Conservation (phyloP, 2,329 filamentous ascomycete species). For the Xylaria sp. region DNA sequence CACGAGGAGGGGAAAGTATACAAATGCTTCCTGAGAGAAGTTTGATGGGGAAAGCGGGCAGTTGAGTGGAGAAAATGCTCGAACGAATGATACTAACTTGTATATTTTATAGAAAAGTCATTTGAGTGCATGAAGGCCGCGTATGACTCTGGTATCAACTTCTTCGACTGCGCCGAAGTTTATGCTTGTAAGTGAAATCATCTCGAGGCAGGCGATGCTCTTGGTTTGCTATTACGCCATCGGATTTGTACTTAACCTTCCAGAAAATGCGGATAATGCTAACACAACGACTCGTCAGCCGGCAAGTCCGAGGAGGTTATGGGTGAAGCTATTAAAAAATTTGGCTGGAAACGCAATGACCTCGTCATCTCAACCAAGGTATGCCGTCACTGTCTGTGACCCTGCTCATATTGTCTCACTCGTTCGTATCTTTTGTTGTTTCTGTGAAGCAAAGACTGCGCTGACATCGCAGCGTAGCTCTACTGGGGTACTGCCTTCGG, state of each 20-base stretch:
- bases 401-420: background rate
- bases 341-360: slow-evolving; percentile 70
- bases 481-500: slow-evolving; percentile 72
- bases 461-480: slow-evolving; percentile 56
- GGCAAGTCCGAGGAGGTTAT: slow-evolving; percentile 73
- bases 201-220: too few species aligned
- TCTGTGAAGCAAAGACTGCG: background rate
- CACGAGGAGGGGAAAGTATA: background rate
- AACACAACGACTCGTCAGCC: slow-evolving; percentile 46
- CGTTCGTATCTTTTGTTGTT: background rate
- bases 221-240: background rate
- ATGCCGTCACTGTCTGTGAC: slow-evolving; percentile 15
- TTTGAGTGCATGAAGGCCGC: slow-evolving; percentile 71
- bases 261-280: background rate
- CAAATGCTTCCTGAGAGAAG: background rate
- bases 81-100: slow-evolving; percentile 15
- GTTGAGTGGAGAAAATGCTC: background rate
- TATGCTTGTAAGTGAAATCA: slow-evolving; percentile 41
- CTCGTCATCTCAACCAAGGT: slow-evolving; percentile 71
- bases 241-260: background rate
- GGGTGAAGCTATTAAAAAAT: slow-evolving; percentile 69
- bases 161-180: slow-evolving; percentile 69
- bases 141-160: slow-evolving; percentile 70
- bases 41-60: background rate
- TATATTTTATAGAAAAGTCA: slow-evolving; percentile 60